These are phyloP conservation scores for Ophiostoma tasmaniense DNA, from an alignment of 2,329 filamentous ascomycete genomes.

Conservation along the genomic window DNA sequence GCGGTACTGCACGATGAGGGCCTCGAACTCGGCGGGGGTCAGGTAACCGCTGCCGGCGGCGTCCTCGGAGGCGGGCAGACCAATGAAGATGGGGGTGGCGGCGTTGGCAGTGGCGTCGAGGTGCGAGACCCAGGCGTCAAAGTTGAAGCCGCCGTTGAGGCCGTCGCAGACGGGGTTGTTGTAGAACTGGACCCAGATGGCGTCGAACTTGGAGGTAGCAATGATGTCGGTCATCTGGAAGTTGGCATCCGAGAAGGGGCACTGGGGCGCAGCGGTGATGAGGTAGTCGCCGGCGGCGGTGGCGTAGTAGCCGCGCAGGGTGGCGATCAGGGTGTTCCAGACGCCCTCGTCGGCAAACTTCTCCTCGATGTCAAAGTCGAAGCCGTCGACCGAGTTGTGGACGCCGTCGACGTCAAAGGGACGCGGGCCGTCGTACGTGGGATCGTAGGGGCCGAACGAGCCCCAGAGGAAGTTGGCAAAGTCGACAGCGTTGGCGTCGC, in stretches of 20 bases:
- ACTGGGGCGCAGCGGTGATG: constrained; percentile 41
- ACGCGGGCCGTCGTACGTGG: constrained; percentile 27
- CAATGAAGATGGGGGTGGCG: constrained; percentile 33
- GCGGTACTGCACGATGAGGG: constrained; percentile 24
- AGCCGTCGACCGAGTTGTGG: constrained; percentile 41
- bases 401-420: constrained; percentile 34
- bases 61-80: constrained; percentile 28
- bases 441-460: constrained; percentile 31
- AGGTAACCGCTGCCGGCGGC: constrained; percentile 26
- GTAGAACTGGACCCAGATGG: constrained; percentile 40
- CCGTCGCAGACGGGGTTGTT: constrained; percentile 37
- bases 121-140: constrained; percentile 29
- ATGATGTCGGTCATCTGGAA: constrained; percentile 38
- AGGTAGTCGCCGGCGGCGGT: constrained; percentile 29
- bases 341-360: constrained; percentile 21
- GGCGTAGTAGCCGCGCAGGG: constrained; percentile 17
- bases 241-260: constrained; percentile 30
- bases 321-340: constrained; percentile 17
- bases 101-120: constrained; percentile 28
- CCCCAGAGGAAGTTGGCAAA: constrained; percentile 34
- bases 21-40: constrained; percentile 16
- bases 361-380: constrained; percentile 43
- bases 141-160: constrained; percentile 30
- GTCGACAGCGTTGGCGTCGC: constrained; percentile 24
- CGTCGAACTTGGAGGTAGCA: constrained; percentile 32